Conservation (phyloP, 768 basidiomycete species). For the Butyriboletus loyo region DNA sequence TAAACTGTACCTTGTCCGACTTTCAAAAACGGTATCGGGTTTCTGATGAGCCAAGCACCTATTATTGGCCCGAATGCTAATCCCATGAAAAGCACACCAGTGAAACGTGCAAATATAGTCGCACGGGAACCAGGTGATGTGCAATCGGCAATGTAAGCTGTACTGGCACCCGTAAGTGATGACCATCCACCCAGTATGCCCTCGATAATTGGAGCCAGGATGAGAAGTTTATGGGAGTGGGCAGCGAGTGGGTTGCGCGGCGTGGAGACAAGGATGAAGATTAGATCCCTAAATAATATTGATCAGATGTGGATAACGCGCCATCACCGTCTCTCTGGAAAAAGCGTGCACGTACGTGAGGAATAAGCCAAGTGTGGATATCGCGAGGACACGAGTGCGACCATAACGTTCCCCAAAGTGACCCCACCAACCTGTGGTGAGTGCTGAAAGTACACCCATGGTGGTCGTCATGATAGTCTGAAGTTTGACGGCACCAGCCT, state of each 20-base stretch:
- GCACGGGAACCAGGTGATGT: constrained; percentile 82
- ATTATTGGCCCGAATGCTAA: constrained; percentile 78
- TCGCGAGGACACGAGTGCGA: constrained; percentile 68
- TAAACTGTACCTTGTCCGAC: constrained; percentile 23
- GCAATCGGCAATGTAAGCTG: constrained; percentile 70
- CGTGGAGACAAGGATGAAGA: constrained; percentile 76
- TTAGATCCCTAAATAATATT: constrained; percentile 55
- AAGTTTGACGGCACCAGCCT: constrained; percentile 67
- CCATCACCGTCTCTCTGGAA: not conserved
- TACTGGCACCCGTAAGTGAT: constrained; percentile 58
- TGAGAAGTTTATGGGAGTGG: constrained; percentile 70
- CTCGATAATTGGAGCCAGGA: constrained; percentile 76
- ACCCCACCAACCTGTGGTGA: constrained; percentile 88
- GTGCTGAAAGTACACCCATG: constrained; percentile 75
- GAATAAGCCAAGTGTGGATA: constrained; percentile 66
- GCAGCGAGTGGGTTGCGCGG: constrained; percentile 54
- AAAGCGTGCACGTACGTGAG: constrained; percentile 57
- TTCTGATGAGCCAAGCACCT: constrained; percentile 48
- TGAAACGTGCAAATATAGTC: constrained; percentile 61
- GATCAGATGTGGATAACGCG: not conserved
- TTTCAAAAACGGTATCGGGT: constrained; percentile 36
- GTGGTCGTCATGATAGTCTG: constrained; percentile 74
- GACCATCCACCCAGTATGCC: constrained; percentile 82
- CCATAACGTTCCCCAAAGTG: constrained; percentile 73
- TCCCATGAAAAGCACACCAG: constrained; percentile 75